These are phyloP conservation scores for Arabis alpina DNA, from an alignment of 345 rosid genomes.

Conservation along the genomic window DNA sequence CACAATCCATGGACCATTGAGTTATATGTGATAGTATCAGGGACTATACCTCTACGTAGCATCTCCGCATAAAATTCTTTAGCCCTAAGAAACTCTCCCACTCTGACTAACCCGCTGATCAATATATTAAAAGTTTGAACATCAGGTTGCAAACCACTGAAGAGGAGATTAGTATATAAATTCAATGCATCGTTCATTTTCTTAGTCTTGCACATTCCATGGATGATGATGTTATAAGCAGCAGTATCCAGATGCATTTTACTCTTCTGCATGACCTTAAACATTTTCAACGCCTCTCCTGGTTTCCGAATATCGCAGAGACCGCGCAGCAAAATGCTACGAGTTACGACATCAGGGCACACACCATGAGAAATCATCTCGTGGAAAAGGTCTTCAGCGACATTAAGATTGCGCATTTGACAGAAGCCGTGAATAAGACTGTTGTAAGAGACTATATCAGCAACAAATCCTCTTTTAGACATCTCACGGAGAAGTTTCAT, in stretches of 20 bases:
- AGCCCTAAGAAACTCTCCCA: not conserved
- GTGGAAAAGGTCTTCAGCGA: not conserved
- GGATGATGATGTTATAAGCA: conserved; percentile 3
- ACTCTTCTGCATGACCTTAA: conserved; percentile 2
- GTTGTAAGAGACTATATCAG: not conserved
- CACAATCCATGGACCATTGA: no score
- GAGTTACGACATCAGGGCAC: not conserved
- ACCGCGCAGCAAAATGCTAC: not conserved
- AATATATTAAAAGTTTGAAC: conserved; percentile 2
- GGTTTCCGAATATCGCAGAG: not conserved
- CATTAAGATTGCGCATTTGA: not conserved
- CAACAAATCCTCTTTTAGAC: not conserved
- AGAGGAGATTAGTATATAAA: not conserved
- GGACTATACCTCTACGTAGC: not conserved
- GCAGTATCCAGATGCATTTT: not conserved
- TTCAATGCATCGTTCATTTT: conserved; percentile 2
- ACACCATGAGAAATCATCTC: not conserved
- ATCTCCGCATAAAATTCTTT: not conserved
- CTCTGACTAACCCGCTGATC: not conserved
- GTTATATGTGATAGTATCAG: not conserved
- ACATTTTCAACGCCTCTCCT: not conserved
- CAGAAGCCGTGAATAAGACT: conserved; percentile 1
- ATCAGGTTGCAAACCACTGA: conserved; percentile 2
- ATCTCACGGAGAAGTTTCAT: conserved; percentile 4
- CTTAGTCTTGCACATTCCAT: not conserved